Evolutionary conservation across 371 early-diverging fungal species (phyloP).

Genomic region (Zopfochytrium polystomum): DNA sequence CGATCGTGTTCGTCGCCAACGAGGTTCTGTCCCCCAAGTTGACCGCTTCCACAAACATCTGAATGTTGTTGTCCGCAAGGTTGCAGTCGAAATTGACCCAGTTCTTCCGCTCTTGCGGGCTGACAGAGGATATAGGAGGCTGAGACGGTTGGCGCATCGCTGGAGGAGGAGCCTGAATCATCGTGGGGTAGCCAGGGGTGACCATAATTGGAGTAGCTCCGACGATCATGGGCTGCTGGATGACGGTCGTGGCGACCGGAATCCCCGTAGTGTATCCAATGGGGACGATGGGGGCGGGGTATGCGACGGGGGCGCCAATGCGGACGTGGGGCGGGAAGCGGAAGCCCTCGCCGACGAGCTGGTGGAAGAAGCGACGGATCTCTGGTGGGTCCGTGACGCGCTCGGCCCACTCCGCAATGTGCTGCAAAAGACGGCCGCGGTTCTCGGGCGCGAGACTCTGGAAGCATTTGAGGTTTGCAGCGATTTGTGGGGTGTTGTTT

Average conservation of each 20-base stretch:
- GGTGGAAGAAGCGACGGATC: slow-evolving; percentile 11
- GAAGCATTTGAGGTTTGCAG: not conserved
- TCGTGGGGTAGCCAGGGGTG: not conserved
- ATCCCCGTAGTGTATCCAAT: no score
- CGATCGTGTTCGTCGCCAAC: slow-evolving; percentile 11
- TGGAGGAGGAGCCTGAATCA: not conserved
- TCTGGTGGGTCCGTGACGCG: slow-evolving; percentile 7
- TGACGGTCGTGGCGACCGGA: not conserved
- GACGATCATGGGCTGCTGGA: not conserved
- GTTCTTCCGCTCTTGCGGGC: slow-evolving; percentile 8
- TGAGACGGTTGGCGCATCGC: not conserved
- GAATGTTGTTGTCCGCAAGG: slow-evolving; percentile 9
- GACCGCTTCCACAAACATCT: slow-evolving; percentile 13
- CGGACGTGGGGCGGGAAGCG: not conserved
- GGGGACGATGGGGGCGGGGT: not conserved
- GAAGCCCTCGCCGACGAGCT: slow-evolving; percentile 6
- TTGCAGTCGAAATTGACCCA: slow-evolving; percentile 18
- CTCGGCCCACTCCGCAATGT: slow-evolving; percentile 18
- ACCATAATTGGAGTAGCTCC: not conserved
- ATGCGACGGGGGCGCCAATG: not conserved
- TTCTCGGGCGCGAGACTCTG: slow-evolving; percentile 3
- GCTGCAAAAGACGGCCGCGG: slow-evolving; percentile 13
- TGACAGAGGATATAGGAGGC: not conserved
- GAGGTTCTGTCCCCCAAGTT: slow-evolving; percentile 7
- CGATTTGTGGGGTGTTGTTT: no score